These are phyloP conservation scores for Termitomyces sp. DNA, from an alignment of 768 basidiomycete species.

Conservation along the genomic window DNA sequence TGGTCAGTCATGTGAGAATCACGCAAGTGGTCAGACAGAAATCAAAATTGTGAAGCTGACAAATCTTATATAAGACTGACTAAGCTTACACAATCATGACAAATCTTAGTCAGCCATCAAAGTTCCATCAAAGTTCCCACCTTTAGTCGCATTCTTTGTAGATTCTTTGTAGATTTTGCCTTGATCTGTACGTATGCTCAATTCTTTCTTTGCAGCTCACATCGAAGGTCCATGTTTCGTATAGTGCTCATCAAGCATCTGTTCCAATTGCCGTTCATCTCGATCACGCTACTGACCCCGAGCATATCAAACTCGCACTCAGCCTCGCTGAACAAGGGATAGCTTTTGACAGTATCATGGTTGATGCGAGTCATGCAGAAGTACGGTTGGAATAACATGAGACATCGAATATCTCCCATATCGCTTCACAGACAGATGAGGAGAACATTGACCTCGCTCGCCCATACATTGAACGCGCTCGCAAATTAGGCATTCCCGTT, in stretches of 20 bases:
- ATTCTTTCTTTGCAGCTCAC: not conserved
- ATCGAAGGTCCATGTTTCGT: not conserved
- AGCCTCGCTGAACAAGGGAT: slow-evolving; percentile 40
- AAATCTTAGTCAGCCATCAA: no score
- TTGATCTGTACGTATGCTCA: slow-evolving; percentile 26
- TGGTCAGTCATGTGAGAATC: no score
- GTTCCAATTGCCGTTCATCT: slow-evolving; percentile 45
- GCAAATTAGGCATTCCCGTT: slow-evolving; percentile 33
- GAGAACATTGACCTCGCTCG: slow-evolving; percentile 40
- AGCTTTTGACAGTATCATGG: slow-evolving; percentile 46
- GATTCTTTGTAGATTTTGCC: slow-evolving; percentile 40
- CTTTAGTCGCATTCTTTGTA: no score
- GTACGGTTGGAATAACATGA: slow-evolving; percentile 12
- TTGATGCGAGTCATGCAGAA: slow-evolving; percentile 44
- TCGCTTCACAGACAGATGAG: slow-evolving; percentile 34
- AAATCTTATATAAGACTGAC: no score
- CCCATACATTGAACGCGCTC: slow-evolving; percentile 39
- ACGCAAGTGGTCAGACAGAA: no score
- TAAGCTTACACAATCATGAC: no score
- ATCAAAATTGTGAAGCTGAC: no score
- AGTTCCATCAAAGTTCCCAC: no score
- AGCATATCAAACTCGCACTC: slow-evolving; percentile 40
- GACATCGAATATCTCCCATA: not conserved
- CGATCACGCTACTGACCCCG: slow-evolving; percentile 41
- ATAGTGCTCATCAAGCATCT: slow-evolving; percentile 38